These are phyloP conservation scores for Beta vulgaris DNA, from an alignment of 148 eudicot species.

Conservation along the genomic window DNA sequence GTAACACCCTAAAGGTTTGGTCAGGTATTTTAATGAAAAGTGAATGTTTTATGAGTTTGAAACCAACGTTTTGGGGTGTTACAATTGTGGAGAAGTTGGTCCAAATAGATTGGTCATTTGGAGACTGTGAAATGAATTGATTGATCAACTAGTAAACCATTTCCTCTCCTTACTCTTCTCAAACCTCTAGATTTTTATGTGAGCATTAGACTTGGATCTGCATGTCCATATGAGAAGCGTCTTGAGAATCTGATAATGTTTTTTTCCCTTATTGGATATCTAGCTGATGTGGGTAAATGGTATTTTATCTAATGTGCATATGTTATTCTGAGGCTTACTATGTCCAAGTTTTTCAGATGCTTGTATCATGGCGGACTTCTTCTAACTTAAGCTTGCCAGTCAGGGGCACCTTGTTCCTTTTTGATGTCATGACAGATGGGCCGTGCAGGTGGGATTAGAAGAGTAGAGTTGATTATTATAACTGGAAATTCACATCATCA, in stretches of 20 bases:
- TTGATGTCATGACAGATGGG: conserved; percentile 80
- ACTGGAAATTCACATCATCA: conserved; percentile 42
- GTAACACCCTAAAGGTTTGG: too few species aligned
- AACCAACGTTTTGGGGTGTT: too few species aligned
- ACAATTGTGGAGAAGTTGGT: too few species aligned
- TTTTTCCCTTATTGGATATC: conserved; percentile 36
- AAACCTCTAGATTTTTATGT: too few species aligned
- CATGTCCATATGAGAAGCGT: neutral
- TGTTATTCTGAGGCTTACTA: conserved; percentile 78
- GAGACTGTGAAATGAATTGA: too few species aligned
- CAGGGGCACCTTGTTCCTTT: conserved; percentile 88
- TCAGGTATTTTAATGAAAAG: too few species aligned
- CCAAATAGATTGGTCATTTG: too few species aligned
- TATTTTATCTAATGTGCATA: conserved; percentile 49
- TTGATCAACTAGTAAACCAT: too few species aligned
- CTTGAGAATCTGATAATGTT: conserved; percentile 20
- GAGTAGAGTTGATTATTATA: conserved; percentile 39
- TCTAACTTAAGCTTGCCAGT: conserved; percentile 84
- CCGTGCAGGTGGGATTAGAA: conserved; percentile 99
- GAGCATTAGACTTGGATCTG: too few species aligned
- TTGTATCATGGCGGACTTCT: conserved; percentile 85
- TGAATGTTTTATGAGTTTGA: too few species aligned
- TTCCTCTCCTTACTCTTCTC: too few species aligned
- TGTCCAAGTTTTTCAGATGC: conserved; percentile 99
- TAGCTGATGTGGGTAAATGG: conserved; percentile 51